These are phyloP conservation scores for Plenodomus lindquistii DNA, from an alignment of 2,329 filamentous ascomycete species.

Conservation along the genomic window DNA sequence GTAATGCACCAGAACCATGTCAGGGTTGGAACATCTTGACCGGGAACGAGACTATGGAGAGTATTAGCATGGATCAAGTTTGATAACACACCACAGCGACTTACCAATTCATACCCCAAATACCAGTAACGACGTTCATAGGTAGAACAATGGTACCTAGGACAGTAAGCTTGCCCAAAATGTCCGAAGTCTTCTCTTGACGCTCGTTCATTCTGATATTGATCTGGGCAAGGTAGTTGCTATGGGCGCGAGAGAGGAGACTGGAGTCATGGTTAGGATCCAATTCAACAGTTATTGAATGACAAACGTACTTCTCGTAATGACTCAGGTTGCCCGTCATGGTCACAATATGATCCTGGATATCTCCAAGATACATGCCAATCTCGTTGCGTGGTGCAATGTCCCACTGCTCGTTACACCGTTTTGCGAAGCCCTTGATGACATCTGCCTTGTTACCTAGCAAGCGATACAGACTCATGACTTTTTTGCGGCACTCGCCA, in stretches of 20 bases:
- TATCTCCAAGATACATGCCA: constrained; percentile 95
- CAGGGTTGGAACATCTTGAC: constrained; percentile 76
- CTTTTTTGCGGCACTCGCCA: constrained; percentile 92
- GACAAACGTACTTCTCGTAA: constrained; percentile 80
- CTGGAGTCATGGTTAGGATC: constrained; percentile 50
- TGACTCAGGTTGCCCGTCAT: constrained; percentile 97
- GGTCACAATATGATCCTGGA: constrained; percentile 98
- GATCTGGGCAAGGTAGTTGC: constrained; percentile 98
- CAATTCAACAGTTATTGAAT: neutral
- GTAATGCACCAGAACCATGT: constrained; percentile 64
- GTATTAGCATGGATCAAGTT: constrained; percentile 4
- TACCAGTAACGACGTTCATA: constrained; percentile 98
- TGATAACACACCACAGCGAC: neutral
- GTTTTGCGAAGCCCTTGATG: constrained; percentile 97
- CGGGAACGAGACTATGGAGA: constrained; percentile 70
- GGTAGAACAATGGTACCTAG: constrained; percentile 95
- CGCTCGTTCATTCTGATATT: constrained; percentile 99
- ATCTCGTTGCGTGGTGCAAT: constrained; percentile 94
- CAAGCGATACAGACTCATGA: constrained; percentile 92
- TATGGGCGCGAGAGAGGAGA: constrained; percentile 86
- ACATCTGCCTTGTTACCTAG: constrained; percentile 98
- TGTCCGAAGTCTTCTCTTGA: constrained; percentile 92
- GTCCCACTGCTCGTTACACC: constrained; percentile 97
- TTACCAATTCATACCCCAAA: constrained; percentile 90
- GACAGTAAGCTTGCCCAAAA: constrained; percentile 91